A percentile compares a stretch with the other conserved stretches of the same genome.
Evolutionary conservation across 768 basidiomycete species (phyloP).

Genomic region (Suillus subluteus): DNA sequence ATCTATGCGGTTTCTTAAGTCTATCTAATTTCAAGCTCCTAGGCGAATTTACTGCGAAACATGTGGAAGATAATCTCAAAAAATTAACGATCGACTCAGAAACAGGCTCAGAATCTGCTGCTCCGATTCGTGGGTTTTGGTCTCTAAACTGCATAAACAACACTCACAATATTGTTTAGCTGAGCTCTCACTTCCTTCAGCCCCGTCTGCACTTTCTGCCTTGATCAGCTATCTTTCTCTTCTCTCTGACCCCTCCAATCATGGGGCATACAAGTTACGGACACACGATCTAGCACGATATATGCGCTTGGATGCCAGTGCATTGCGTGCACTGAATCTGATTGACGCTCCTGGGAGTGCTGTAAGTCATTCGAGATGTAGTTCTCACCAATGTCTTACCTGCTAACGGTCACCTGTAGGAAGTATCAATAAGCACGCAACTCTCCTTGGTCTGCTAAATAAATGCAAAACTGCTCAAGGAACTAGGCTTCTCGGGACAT

Average conservation of each 20-base stretch:
- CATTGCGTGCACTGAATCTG: conserved; percentile 85
- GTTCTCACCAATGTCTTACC: not conserved
- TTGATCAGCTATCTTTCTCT: conserved; percentile 84
- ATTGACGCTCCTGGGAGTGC: conserved; percentile 62
- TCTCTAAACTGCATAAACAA: not conserved
- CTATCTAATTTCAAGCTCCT: not conserved
- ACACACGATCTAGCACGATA: conserved; percentile 93
- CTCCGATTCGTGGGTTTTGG: not conserved
- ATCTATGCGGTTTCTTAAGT: not conserved
- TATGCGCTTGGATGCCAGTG: conserved; percentile 96
- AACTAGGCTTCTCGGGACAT: conserved; percentile 80
- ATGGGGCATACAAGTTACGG: conserved; percentile 76
- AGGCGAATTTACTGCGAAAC: conserved; percentile 88
- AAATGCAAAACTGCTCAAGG: conserved; percentile 98
- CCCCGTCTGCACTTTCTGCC: conserved; percentile 81
- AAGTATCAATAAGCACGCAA: conserved; percentile 77
- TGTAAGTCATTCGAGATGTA: not conserved
- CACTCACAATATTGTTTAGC: conserved; percentile 46
- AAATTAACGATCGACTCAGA: conserved; percentile 29
- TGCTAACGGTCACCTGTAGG: conserved; percentile 36
- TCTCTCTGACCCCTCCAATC: conserved; percentile 74
- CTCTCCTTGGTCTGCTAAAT: conserved; percentile 87
- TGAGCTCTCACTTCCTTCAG: conserved; percentile 73
- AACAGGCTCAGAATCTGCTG: not conserved
- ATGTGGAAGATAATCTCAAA: conserved; percentile 78